Conservation (phyloP, 768 basidiomycete genomes). For the Tulasnella sp. region DNA sequence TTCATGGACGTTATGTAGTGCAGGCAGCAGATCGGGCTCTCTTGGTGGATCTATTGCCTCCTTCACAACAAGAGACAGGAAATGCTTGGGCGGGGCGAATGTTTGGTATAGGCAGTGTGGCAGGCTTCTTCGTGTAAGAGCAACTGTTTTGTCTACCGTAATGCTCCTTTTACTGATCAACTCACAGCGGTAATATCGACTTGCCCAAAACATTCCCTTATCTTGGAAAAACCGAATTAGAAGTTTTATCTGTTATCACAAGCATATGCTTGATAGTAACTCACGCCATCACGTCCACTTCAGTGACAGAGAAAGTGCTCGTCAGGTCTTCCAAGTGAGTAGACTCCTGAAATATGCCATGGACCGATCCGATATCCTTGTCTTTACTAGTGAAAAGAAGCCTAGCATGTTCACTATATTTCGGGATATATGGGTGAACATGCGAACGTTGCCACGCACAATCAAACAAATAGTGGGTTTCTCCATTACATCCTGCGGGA, state of each 20-base stretch:
- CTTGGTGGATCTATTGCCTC: conserved; percentile 71
- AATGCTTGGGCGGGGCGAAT: conserved; percentile 97
- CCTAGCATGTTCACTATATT: conserved; percentile 32
- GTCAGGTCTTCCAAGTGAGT: conserved; percentile 30
- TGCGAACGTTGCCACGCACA: conserved; percentile 50
- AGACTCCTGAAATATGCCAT: neutral
- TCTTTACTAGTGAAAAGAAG: conserved; percentile 18
- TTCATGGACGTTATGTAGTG: conserved; percentile 32
- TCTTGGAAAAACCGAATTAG: conserved; percentile 64
- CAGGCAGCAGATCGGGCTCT: conserved; percentile 85
- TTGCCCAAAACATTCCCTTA: conserved; percentile 57
- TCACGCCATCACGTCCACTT: conserved; percentile 45
- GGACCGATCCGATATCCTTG: neutral
- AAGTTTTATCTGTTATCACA: conserved; percentile 68
- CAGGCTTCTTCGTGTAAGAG: conserved; percentile 78
- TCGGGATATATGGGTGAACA: conserved; percentile 56
- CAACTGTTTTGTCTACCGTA: neutral
- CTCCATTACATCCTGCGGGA: conserved; percentile 12
- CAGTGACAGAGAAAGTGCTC: conserved; percentile 49
- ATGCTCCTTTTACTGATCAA: neutral
- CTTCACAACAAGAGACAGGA: conserved; percentile 60
- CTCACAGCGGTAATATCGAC: conserved; percentile 60
- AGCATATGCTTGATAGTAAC: conserved; percentile 49
- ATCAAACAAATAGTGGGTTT: conserved; percentile 69
- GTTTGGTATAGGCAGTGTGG: conserved; percentile 72